Percentiles rank a stretch among this genome's conserved stretches.
Evolutionary conservation across 345 rosid genomes (phyloP).

Genomic region (Euclidium syriacum): DNA sequence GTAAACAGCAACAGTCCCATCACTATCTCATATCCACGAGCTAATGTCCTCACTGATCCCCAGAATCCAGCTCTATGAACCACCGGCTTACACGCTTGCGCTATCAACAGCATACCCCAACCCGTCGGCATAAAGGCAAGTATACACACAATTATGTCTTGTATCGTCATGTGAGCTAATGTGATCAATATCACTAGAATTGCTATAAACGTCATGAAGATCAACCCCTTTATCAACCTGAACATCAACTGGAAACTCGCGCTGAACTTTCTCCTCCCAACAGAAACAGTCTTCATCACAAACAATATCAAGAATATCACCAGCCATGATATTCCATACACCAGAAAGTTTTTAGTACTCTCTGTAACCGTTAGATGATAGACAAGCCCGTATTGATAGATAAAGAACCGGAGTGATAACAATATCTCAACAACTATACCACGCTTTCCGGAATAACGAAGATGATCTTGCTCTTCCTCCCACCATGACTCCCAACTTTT

Average conservation of each 20-base stretch:
- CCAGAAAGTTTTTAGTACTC: conserved; percentile 58
- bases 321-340: conserved; percentile 94
- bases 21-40: conserved; percentile 89
- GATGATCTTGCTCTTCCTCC: conserved; percentile 99
- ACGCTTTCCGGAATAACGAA: conserved; percentile 83
- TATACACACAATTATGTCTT: conserved; percentile 83
- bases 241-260: conserved; percentile 93
- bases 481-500: conserved; percentile 99
- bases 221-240: conserved; percentile 92
- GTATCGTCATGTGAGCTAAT: conserved; percentile 77
- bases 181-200: conserved; percentile 76
- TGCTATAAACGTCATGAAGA: conserved; percentile 76
- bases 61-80: conserved; percentile 74
- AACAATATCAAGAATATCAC: conserved; percentile 83
- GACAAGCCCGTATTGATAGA: conserved; percentile 94
- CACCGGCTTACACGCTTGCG: conserved; percentile 87
- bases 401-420: conserved; percentile 77
- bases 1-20: conserved; percentile 96
- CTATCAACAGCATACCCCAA: conserved; percentile 99
- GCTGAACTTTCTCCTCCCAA: conserved; percentile 90
- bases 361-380: conserved; percentile 70
- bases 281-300: conserved; percentile 98
- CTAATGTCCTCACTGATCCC: conserved; percentile 86
- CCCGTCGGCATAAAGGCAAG: conserved; percentile 99
- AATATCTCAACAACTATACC: conserved; percentile 87